Evolutionary conservation across 2,329 filamentous ascomycete species (phyloP), one percentile per base, ranked within the genome.

Genomic region (Ascomycota sp.): DNA sequence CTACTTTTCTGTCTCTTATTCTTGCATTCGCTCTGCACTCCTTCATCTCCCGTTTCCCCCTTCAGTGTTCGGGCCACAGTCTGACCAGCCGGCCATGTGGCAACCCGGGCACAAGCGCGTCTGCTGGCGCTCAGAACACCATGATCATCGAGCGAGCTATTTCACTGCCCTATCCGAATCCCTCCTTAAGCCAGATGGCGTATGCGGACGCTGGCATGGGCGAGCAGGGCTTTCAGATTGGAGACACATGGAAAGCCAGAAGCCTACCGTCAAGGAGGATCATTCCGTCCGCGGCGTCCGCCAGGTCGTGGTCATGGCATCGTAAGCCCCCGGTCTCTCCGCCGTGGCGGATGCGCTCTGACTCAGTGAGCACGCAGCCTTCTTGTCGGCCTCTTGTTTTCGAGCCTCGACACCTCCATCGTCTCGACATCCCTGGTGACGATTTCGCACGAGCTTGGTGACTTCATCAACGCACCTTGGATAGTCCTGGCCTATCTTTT

Each of bases 361-460:
- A 49, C 22, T 12, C n/a, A 13, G 8, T 5, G 12, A 12, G 2
- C 17, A 8, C 22, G 8, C 25, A 66, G 61, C 26, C 51, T 66
- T 29, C 53, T 68, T 8, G 37, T 59, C 3, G 64, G 65, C 3
- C 52, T 70, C 3, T 52, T 70, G 11, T 65, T 70, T 38, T 66
- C 65, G 4, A 66, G 59, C 19, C 51, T 69, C 24, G 65, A 70
- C 35, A 63, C 63, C 1, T 67, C 63, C 0, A 69, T 70, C 32
- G 60, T 69, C 11, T 65, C 64, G 10, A 69, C 65, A 1, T 65
- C 65, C 3, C 51, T 70, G 1, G 54, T 68, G n/a, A 61, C 60
- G 13, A 65, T 70, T 32, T 65, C 64, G 4, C 48, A 57, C 24
- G 59, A 67, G 29, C 48, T 68, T 11, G 39, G 54, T 7, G 57